phyloP scores from a whole-genome alignment of 75 land plant species.

The Picea glauca region DNA sequence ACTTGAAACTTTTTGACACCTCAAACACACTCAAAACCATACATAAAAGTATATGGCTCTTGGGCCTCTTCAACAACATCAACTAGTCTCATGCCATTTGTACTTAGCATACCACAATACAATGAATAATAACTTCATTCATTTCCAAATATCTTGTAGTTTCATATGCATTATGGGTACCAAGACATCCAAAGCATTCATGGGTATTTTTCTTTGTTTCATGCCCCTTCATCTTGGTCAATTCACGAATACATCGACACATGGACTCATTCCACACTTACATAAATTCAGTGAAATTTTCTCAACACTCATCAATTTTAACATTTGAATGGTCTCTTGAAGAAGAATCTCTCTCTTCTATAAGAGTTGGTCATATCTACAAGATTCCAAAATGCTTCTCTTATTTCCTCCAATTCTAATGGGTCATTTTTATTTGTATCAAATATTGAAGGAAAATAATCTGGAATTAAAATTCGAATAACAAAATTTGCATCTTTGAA shows the following conservation, averaged over 20 bases:
- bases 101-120: slow-evolving; percentile 98
- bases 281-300: slow-evolving; percentile 90
- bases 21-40: slow-evolving; percentile 63
- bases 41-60: slow-evolving; percentile 86
- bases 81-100: slow-evolving; percentile 97
- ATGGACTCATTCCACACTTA: slow-evolving; percentile 98
- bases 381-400: no score
- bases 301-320: slow-evolving; percentile 64
- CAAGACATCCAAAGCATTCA: slow-evolving; percentile 99
- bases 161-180: slow-evolving; percentile 98
- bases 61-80: slow-evolving; percentile 98
- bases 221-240: slow-evolving; percentile 98
- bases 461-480: slow-evolving; percentile 85
- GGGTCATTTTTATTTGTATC: no score
- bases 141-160: slow-evolving; percentile 91
- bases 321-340: slow-evolving; percentile 28
- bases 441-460: slow-evolving; percentile 22
- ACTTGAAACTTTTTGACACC: slow-evolving; percentile 52
- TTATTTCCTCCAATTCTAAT: no score
- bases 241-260: slow-evolving; percentile 94
- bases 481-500: slow-evolving; percentile 96
- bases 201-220: slow-evolving; percentile 89
- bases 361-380: no score
- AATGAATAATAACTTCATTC: slow-evolving; percentile 82
- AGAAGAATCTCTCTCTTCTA: slow-evolving; percentile 27